Percentiles rank a stretch among this genome's conserved stretches.
Evolutionary conservation across 2,329 filamentous ascomycete genomes (phyloP).

Genomic region (Microcyclospora tardicrescens): DNA sequence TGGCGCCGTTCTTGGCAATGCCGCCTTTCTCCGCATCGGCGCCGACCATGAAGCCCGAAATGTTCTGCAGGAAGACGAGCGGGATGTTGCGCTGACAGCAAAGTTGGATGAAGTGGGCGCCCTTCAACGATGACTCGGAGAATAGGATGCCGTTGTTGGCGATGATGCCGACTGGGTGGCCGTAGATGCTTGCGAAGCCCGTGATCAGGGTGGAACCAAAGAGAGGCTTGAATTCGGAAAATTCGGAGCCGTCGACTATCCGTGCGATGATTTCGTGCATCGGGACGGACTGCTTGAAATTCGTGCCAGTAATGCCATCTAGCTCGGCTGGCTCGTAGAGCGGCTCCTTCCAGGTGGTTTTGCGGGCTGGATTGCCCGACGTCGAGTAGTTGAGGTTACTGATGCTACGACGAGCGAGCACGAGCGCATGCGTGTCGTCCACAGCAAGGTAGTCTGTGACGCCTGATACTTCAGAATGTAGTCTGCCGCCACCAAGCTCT

Average conservation of each 20-base stretch:
- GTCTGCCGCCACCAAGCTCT: conserved; percentile 75
- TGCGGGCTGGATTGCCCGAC: conserved; percentile 25
- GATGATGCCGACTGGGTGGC: conserved; percentile 80
- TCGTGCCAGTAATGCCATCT: conserved; percentile 77
- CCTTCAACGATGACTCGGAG: conserved; percentile 77
- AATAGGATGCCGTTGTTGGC: conserved; percentile 96
- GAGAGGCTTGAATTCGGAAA: conserved; percentile 86
- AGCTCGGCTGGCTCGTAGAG: conserved; percentile 70
- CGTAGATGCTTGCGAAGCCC: conserved; percentile 74
- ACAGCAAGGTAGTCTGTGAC: conserved; percentile 94
- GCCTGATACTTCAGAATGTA: conserved; percentile 82
- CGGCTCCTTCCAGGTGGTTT: conserved; percentile 51
- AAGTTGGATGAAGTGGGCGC: conserved; percentile 92
- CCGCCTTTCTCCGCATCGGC: conserved; percentile 82
- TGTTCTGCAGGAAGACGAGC: conserved; percentile 89
- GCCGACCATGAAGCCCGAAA: conserved; percentile 96
- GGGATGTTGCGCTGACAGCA: conserved; percentile 84
- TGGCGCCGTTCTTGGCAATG: conserved; percentile 95
- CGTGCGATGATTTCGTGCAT: conserved; percentile 86
- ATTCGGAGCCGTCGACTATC: conserved; percentile 79
- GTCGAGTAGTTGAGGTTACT: conserved; percentile 80
- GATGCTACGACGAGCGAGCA: conserved; percentile 71
- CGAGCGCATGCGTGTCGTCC: conserved; percentile 81
- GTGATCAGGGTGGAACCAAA: conserved; percentile 86
- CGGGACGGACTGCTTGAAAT: conserved; percentile 71